These are phyloP conservation scores for Melampsora larici-populina DNA, from an alignment of 1,284 basidiomycete species.

Conservation along the genomic window DNA sequence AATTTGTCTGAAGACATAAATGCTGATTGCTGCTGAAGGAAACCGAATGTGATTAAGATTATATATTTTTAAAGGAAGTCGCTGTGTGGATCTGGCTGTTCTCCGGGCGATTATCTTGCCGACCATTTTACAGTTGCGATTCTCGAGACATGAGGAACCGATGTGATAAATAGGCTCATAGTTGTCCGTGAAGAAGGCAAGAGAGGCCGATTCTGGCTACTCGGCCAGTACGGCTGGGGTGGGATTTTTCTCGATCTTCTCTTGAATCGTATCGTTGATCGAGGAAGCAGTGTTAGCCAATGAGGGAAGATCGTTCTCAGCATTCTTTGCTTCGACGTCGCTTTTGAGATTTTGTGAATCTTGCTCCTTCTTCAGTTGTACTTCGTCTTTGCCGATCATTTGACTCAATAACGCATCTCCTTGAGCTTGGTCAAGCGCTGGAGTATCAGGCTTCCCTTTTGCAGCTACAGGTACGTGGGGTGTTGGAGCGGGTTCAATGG, in stretches of 20 bases:
- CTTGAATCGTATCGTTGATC: background rate
- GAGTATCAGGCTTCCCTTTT: background rate
- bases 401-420: background rate
- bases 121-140: no score
- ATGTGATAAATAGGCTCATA: no score
- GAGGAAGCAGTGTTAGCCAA: background rate
- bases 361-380: background rate
- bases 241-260: background rate
- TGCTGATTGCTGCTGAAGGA: no score
- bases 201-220: background rate
- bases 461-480: background rate
- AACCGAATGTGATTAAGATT: no score
- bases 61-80: no score
- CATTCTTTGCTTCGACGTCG: background rate
- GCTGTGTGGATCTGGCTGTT: no score
- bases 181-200: no score
- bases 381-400: conserved; percentile 3
- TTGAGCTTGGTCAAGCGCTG: background rate
- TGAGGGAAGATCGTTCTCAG: background rate
- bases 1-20: no score
- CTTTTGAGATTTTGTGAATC: background rate
- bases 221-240: background rate
- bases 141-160: no score
- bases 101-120: no score
- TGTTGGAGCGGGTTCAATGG: background rate